Evolutionary conservation across 257 asterid species (phyloP), one percentile per base, ranked within the genome.

Genomic region (Solanum clarkiae): DNA sequence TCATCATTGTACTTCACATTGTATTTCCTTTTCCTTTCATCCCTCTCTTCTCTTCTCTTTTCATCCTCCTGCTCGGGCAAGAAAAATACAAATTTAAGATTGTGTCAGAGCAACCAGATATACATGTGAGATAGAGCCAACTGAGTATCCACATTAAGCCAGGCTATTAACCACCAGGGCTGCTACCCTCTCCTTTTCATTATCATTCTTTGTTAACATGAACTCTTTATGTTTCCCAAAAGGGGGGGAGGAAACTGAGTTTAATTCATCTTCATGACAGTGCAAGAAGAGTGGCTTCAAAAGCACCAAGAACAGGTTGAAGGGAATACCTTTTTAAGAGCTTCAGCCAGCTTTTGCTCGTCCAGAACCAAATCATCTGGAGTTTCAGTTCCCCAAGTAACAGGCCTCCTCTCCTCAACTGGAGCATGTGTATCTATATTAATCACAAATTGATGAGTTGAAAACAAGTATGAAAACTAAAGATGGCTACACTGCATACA

Each of bases 1-100:
- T 95, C 98, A n/a, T 94, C 97, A 22, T 94, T 92, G 94, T 96
- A 95, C 92, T 92, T 95, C 86, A 96, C 97, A 40, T 96, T 95
- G 85, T 92, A 96, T 85, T 94, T 95, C 86, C 98, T 93, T 70
- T 96, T 96, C 86, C 97, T 94, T 87, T 96, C 99, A 88, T 95
- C 98, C 84, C 88, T 91, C 86, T 91, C 98, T 82, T 92, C 98
- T 90, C 93, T 92, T 89, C 51, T 90, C 95, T 93, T 89, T 82
- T 87, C 94, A 36, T 96, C 97, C 96, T 95, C 98, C 98, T 96
- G 86, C 74, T 22, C 84, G 24, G 80, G 84, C 40, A 56, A 70
- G 36, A 32, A 20, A 14, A 69, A 29, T 16, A 36, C 57, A 70
- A 68, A 82, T 29, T 42, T 36, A 14, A 63, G 20, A 84, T 45